These are phyloP conservation scores for Apiospora pterosperma DNA, from an alignment of 2,329 filamentous ascomycete species.

Conservation along the genomic window DNA sequence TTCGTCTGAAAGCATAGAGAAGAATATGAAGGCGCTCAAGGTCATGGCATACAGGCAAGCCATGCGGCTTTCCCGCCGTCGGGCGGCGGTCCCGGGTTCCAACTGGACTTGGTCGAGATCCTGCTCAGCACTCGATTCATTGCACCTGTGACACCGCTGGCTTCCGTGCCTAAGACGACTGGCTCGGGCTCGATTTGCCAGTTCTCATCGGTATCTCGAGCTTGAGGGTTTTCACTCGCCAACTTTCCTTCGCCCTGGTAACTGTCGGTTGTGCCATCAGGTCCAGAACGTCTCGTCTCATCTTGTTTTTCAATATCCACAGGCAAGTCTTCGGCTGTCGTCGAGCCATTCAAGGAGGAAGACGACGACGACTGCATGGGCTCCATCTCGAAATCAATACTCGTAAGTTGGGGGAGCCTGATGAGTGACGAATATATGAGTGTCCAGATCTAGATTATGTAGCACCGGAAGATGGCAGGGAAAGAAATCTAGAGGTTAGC, in stretches of 20 bases:
- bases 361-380: neutral
- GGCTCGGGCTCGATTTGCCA: slow-evolving; percentile 19
- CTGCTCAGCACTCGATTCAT: slow-evolving; percentile 37
- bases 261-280: neutral
- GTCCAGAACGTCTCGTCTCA: neutral
- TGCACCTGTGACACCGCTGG: slow-evolving; percentile 21
- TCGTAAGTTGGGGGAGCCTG: neutral
- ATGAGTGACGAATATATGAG: neutral
- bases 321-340: neutral
- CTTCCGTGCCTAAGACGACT: slow-evolving; percentile 19
- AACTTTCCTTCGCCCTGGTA: neutral
- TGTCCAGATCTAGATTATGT: neutral
- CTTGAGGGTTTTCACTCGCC: neutral
- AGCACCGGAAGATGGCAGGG: neutral
- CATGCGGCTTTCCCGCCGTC: slow-evolving; percentile 48
- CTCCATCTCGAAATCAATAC: neutral
- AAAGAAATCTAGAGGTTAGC: neutral
- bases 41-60: slow-evolving; percentile 34
- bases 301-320: neutral
- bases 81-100: slow-evolving; percentile 44
- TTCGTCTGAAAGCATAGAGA: no score
- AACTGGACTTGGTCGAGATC: slow-evolving; percentile 36
- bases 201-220: slow-evolving; percentile 5
- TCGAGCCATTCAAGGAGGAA: neutral
- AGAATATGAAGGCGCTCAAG: neutral